Conservation (phyloP, 805 yeast species). For the Lipomyces starkeyi region DNA sequence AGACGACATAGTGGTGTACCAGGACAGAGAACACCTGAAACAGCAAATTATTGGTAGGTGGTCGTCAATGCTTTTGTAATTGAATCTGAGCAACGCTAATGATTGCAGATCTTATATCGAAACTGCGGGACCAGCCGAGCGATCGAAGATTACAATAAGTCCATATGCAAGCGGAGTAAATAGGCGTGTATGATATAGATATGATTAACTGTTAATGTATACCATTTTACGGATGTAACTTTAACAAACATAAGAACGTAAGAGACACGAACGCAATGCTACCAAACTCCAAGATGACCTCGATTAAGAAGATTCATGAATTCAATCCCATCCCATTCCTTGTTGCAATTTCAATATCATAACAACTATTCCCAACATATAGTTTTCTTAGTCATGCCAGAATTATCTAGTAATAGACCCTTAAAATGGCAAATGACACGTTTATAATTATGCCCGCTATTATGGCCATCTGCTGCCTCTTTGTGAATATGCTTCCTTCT, state of each 20-base stretch:
- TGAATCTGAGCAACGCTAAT: background rate
- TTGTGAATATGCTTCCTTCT: slow-evolving; percentile 61
- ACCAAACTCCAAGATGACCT: background rate
- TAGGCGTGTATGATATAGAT: background rate
- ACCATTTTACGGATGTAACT: background rate
- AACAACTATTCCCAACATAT: background rate
- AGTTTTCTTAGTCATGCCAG: too few species aligned
- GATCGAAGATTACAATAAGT: background rate
- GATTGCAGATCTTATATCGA: background rate
- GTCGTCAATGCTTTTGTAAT: background rate
- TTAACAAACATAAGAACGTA: background rate
- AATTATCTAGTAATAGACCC: slow-evolving; percentile 46
- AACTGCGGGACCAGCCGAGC: background rate
- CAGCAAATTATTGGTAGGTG: slow-evolving; percentile 4
- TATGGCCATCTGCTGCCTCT: slow-evolving; percentile 69
- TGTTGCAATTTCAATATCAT: background rate
- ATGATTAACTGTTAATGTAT: background rate
- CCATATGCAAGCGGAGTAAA: background rate
- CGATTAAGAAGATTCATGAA: background rate
- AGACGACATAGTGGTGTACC: background rate
- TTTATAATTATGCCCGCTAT: slow-evolving; percentile 74
- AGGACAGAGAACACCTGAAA: background rate
- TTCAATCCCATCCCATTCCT: background rate
- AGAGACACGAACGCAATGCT: background rate
- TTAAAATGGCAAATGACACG: slow-evolving; percentile 65